A percentile compares a stretch with the other conserved stretches of the same genome.
phyloP scores from a whole-genome alignment of 805 yeast species.

The Brettanomyces nanus region DNA sequence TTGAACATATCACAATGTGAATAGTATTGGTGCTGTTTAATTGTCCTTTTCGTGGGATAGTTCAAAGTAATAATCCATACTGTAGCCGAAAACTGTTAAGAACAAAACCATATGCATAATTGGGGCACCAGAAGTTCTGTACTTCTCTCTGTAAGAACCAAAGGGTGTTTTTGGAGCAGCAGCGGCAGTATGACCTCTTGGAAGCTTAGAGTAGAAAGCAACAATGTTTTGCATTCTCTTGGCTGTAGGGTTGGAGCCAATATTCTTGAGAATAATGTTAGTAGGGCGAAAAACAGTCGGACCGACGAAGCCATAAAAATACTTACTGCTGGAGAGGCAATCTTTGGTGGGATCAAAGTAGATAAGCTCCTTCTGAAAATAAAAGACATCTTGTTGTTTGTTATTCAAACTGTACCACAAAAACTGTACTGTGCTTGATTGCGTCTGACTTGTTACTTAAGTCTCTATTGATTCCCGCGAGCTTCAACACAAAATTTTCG shows the following conservation, averaged over 20 bases:
- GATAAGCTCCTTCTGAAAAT: constrained; percentile 89
- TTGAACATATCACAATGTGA: too few relatives aligned
- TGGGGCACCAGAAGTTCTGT: constrained; percentile 78
- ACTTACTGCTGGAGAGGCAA: constrained; percentile 89
- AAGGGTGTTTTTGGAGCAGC: constrained; percentile 59
- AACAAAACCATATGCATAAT: constrained; percentile 66
- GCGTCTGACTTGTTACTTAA: too few relatives aligned
- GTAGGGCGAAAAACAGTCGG: too few relatives aligned
- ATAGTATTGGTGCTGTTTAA: too few relatives aligned
- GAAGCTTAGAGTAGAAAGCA: constrained; percentile 89
- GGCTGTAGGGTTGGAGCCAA: constrained; percentile 93
- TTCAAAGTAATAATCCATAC: constrained; percentile 91
- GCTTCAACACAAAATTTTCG: too few relatives aligned
- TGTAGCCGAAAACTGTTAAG: constrained; percentile 73
- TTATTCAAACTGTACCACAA: too few relatives aligned
- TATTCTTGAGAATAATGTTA: constrained; percentile 41
- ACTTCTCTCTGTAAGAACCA: constrained; percentile 78
- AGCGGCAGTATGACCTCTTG: constrained; percentile 85
- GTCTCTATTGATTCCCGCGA: too few relatives aligned
- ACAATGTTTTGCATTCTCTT: constrained; percentile 95
- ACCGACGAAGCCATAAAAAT: too few relatives aligned
- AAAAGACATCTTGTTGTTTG: constrained; percentile 2
- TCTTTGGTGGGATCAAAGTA: constrained; percentile 96
- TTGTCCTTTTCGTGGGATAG: constrained; percentile 53
- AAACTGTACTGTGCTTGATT: too few relatives aligned